Base-by-base conservation (phyloP, 108 stramenopile genomes). In the Aurantiochytrium sp. region DNA sequence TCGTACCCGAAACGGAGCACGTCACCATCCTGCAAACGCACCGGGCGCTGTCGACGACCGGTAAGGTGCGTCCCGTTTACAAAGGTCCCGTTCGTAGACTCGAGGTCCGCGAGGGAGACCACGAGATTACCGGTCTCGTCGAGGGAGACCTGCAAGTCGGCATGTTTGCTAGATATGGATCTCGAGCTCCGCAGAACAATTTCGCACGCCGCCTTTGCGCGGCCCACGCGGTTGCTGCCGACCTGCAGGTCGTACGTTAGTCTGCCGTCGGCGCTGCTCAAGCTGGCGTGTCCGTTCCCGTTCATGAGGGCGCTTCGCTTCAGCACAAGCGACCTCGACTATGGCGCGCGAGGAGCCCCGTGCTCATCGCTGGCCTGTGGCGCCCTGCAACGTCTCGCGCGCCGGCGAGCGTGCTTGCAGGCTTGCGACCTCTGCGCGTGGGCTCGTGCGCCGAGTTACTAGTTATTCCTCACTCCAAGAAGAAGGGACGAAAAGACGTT, bases 61-160 rank as follows among this genome's bases (percentile, higher is more conserved):
- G 49, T 83, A 8, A 83, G 25, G 16, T 53, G 45, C 12, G 76
- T 53, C 25, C 76, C 76, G 4, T 83, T 83, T 10, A 83, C 76
- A 83, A 53, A 83, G 6, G 76, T 53, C 25, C 76, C 76, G 51
- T 83, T 83, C 10, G 76, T 83, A 18, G 76, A 83, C 76, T 83
- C 51, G n/a, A 83, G 51, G 51, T 83, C 76, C n/a, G 45, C 51
- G 10, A 83, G 51, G 18, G 51, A 45, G 51, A 83, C 28, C 0
- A 83, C 76, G 23, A 53, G 6, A 6, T 12, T 6, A 12, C 76
- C 76, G n/a, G 44, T 53, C 51, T 83, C 76, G 76, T 83, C 51
- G n/a, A 53, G n/a, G 0, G 49, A 6, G 43, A 83, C 76, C 49
- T 53, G 45, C 10, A 83, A 23, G 28, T 47, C 76, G n/a, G 76